Percentiles rank a stretch among this genome's conserved stretches.
Evolutionary conservation across 176 grass and related monocot species (phyloP).

Genomic region (barley (Hordeum vulgare)): MorexV3_pseudomolecules_assembly NC_058519.1:655124825-655125324

Average conservation of each 20-base stretch:
- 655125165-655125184: too few relatives aligned
- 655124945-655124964: slow-evolving; percentile 81
- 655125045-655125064: neutral
- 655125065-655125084: neutral
- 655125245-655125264: too few relatives aligned
- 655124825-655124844: neutral
- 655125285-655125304: too few relatives aligned
- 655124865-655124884: neutral
- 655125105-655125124: neutral
- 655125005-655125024: too few relatives aligned
- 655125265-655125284: too few relatives aligned
- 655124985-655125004: slow-evolving; percentile 12
- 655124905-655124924: slow-evolving; percentile 42
- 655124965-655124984: slow-evolving; percentile 54
- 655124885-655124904: slow-evolving; percentile 12
- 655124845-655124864: neutral
- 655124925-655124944: slow-evolving; percentile 61
- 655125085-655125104: neutral
- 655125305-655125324: too few relatives aligned
- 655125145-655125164: neutral
- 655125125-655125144: slow-evolving; percentile 11
- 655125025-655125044: neutral
- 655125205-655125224: too few relatives aligned
- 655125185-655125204: too few relatives aligned
- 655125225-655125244: too few relatives aligned